A percentile compares a stretch with the other conserved stretches of the same genome.
Conservation (phyloP, 345 rosid species). For the Lumnitzera racemosa region DNA sequence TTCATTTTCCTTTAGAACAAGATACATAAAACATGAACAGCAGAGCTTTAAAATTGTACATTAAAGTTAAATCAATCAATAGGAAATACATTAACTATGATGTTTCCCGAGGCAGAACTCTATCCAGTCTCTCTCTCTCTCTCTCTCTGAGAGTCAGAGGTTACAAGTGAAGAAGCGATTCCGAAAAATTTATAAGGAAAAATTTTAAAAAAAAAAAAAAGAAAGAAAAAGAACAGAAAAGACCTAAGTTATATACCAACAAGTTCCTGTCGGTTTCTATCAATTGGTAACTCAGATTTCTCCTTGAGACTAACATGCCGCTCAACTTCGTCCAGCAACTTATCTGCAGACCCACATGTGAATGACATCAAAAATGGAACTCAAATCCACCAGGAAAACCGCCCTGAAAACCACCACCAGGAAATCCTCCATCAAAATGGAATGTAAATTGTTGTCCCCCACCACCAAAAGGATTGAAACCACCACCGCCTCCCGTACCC, state of each 20-base stretch:
- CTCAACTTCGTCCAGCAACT: no score
- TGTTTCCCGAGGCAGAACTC: background rate
- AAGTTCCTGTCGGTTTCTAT: background rate
- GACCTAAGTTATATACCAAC: slow-evolving; percentile 3
- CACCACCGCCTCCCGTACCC: slow-evolving; percentile 73
- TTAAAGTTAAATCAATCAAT: no score
- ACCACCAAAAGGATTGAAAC: slow-evolving; percentile 78
- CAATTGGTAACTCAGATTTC: no score
- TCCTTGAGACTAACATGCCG: no score
- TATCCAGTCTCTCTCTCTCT: background rate
- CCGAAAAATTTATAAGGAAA: no score
- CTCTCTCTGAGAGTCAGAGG: background rate
- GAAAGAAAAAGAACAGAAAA: background rate
- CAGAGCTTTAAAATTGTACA: no score
- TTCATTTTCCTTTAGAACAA: no score
- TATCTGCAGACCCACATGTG: background rate
- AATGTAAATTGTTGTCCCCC: slow-evolving; percentile 79
- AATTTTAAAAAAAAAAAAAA: no score
- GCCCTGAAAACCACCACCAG: slow-evolving; percentile 75
- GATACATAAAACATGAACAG: no score
- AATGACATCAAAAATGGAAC: slow-evolving; percentile 43
- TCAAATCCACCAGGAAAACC: slow-evolving; percentile 48
- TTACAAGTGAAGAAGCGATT: no score
- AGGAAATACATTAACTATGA: background rate
- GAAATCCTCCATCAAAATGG: slow-evolving; percentile 88